Conservation (phyloP, 352 stramenopile genomes). For the Plasmopara viticola region DNA sequence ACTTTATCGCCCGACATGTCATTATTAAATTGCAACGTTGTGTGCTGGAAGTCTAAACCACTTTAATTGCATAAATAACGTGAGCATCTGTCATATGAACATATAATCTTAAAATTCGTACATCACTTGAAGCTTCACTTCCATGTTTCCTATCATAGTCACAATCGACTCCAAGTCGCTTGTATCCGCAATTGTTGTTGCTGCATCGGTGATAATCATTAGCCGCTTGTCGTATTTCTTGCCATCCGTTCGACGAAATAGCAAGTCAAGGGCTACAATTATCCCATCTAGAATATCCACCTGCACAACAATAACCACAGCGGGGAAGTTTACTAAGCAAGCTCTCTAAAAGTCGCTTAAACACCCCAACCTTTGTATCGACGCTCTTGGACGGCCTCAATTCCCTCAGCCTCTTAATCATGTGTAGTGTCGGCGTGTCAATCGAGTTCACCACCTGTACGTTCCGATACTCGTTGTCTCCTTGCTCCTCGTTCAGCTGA, state of each 20-base stretch:
- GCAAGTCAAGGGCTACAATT: conserved; percentile 76
- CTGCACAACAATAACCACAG: conserved; percentile 8
- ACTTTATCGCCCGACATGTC: conserved; percentile 22
- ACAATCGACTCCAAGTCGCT: conserved; percentile 63
- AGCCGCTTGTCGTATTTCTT: conserved; percentile 78
- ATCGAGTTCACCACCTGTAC: conserved; percentile 55
- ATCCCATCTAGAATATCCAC: conserved; percentile 74
- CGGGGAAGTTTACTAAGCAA: neutral
- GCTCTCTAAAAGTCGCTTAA: neutral
- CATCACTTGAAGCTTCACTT: conserved; percentile 78
- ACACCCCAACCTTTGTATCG: conserved; percentile 23
- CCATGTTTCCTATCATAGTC: conserved; percentile 71
- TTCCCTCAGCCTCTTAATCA: conserved; percentile 49
- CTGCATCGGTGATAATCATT: conserved; percentile 72
- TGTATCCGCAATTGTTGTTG: conserved; percentile 49
- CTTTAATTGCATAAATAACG: conserved; percentile 6
- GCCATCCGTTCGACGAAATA: conserved; percentile 61
- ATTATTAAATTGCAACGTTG: conserved; percentile 28
- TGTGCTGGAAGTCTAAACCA: conserved; percentile 62
- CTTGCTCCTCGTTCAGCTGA: conserved; percentile 70
- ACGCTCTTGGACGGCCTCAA: conserved; percentile 23
- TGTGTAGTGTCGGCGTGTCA: conserved; percentile 50
- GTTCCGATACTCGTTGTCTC: conserved; percentile 47
- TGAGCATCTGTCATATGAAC: conserved; percentile 2
- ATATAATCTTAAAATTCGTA: conserved; percentile 20